Conservation (phyloP, 345 rosid genomes). For the Clausena lansium region DNA sequence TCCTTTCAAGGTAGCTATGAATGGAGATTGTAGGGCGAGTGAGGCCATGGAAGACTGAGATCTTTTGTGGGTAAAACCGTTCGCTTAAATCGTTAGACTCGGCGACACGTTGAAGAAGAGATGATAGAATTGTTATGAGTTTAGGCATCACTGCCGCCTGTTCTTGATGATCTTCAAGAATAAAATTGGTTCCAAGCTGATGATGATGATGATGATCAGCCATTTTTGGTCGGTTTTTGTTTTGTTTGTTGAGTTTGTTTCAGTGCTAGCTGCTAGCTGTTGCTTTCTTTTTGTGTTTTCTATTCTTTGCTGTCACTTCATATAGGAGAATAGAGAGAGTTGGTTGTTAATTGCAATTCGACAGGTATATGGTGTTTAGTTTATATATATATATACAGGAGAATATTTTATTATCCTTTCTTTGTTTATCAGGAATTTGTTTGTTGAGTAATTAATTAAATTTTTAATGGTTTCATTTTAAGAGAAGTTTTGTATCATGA, state of each 20-base stretch:
- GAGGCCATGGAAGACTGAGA: constrained; percentile 54
- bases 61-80: constrained; percentile 35
- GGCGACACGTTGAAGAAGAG: constrained; percentile 47
- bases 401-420: too few species aligned
- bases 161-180: neutral
- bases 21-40: constrained; percentile 58
- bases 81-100: constrained; percentile 44
- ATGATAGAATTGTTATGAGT: constrained; percentile 42
- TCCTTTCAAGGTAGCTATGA: constrained; percentile 66
- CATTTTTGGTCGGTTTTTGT: constrained; percentile 23
- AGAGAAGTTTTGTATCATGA: too few species aligned
- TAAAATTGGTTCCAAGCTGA: too few species aligned
- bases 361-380: neutral
- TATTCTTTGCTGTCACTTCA: neutral
- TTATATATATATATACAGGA: too few species aligned
- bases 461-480: too few species aligned
- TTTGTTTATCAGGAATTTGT: too few species aligned
- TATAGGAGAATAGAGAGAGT: neutral
- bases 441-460: too few species aligned
- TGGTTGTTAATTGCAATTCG: neutral
- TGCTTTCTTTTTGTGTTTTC: neutral
- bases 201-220: constrained; percentile 14
- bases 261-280: constrained; percentile 8
- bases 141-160: constrained; percentile 39
- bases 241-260: neutral